Base-by-base conservation (phyloP, 2,329 filamentous ascomycete genomes). In the Pestalotiopsis sp. region DNA sequence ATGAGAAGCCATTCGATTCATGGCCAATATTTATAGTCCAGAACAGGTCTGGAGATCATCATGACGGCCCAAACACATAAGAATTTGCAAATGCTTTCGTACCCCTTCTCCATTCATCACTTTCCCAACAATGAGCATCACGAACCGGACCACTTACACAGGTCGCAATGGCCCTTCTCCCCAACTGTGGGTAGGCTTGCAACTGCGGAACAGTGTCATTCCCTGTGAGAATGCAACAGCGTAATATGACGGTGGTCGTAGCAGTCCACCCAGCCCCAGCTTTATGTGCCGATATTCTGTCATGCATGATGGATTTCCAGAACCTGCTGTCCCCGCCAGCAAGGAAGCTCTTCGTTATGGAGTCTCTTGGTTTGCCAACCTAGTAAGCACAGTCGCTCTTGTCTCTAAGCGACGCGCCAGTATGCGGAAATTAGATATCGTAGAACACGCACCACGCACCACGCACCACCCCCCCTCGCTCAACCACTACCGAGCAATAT, bases 361-460 rank as follows among this genome's bases (percentile, higher is more conserved):
- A 52, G 45, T 52, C 45, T 52, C n/a, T 49, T 49, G 13, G 13
- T 49, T 7, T 52, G 45, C 45, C 17, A 52, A 20, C 17, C 25
- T 27, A 36, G 23, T 59, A 36, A 36, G 27, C 31, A 27, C 31
- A 62, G 59, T 40, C 27, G 38, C 14, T 62, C 14, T 38, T 38
- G 52, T 36, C 49, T 66, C 17, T 23, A 40, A 56, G 56, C 57
- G 65, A 66, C 49, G 65, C 31, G 40, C 20, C 57, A 45, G 56
- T 20, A 52, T 41, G 56, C 65, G 65, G 65, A 66, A 66, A 66
- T 66, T 66, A 61, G 36, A 40, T 56, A 52, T 52, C 45, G 17
- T 65, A 36, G 63, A 56, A 49, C 38, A 36, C 7, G 31, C 31
- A 36, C 31, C 31, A 36, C 40, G 31, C 59, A 40, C 31, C n/a